Base-by-base conservation (phyloP, 176 grass and related monocot species). In the Carex myosuroides region DNA sequence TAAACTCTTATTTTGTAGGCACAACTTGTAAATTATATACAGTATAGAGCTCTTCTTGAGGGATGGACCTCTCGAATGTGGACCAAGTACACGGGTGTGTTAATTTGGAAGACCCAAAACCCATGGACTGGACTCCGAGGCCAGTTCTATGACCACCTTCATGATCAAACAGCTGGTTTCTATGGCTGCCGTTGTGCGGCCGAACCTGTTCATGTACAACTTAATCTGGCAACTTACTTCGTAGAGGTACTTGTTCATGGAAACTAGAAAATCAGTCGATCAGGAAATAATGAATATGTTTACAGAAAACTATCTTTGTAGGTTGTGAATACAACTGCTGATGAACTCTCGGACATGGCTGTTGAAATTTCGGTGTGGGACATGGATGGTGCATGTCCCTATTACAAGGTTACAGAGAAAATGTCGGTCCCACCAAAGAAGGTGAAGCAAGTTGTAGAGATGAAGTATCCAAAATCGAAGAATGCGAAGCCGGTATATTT, bases 51-150 rank as follows among this genome's bases (percentile, higher is more conserved):
- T 50, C 88, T 99, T 83, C 68, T 99, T 48, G 96, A 99, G 89
- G 96, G 96, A 89, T 95, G 96, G 93, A 99, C 93, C 72, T 98
- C 96, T 86, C 88, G 85, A 81, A 97, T 97, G 94, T 97, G 94
- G 94, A 94, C 87, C 71, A 97, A 97, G 66, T 97, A 92, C 72
- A 97, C 94, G 59, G 94, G 94, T 67, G 86, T 97, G 73, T 81
- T 97, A 57, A 97, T 97, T 91, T 97, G 94, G 94, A 97, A 97
- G 89, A 94, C 92, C 10, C 92, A 97, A 64, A 97, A 97, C 74
- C 93, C 96, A 80, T 99, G 96, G 93, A 99, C 89, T 62, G 96
- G 96, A 79, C 87, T 98, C 60, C 85, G 93, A 86, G 96, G 96
- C 44, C 96, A 98, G 80, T 95, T 98, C 80, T 98, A 98, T 74